These are phyloP conservation scores for Cinnamomum micranthum DNA, from an alignment of 164 flowering plant species.

Conservation along the genomic window DNA sequence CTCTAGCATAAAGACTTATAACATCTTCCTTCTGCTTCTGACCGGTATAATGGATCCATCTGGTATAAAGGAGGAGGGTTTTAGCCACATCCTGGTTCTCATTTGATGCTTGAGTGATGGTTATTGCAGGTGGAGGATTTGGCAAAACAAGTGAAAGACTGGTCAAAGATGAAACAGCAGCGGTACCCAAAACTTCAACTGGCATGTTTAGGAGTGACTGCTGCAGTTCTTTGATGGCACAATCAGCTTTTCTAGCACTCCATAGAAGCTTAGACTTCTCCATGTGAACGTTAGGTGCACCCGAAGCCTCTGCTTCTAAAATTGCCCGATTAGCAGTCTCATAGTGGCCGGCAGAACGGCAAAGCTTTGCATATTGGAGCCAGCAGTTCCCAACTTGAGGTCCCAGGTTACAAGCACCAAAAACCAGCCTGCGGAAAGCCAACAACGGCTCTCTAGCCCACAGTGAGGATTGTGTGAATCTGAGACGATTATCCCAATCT, in stretches of 20 bases:
- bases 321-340: conserved; percentile 95
- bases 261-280: conserved; percentile 98
- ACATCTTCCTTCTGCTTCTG: conserved; percentile 99
- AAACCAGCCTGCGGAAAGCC: conserved; percentile 86
- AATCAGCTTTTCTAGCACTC: conserved; percentile 82
- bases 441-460: conserved; percentile 98
- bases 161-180: conserved; percentile 71
- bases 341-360: conserved; percentile 95
- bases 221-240: conserved; percentile 89
- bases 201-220: conserved; percentile 88
- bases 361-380: conserved; percentile 97
- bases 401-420: conserved; percentile 72
- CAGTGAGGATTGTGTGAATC: conserved; percentile 83
- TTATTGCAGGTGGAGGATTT: conserved; percentile 39
- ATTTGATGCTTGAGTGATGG: conserved; percentile 47
- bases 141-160: conserved; percentile 69
- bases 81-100: conserved; percentile 75
- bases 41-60: conserved; percentile 98
- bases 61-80: conserved; percentile 83
- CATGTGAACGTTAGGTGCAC: conserved; percentile 83
- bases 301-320: conserved; percentile 82
- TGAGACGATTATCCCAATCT: conserved; percentile 84
- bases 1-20: conserved; percentile 76
- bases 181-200: conserved; percentile 73
- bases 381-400: conserved; percentile 87